Evolutionary conservation across 805 yeast species (phyloP), one percentile per base, ranked within the genome.

Genomic region (Wickerhamomyces queroliae): DNA sequence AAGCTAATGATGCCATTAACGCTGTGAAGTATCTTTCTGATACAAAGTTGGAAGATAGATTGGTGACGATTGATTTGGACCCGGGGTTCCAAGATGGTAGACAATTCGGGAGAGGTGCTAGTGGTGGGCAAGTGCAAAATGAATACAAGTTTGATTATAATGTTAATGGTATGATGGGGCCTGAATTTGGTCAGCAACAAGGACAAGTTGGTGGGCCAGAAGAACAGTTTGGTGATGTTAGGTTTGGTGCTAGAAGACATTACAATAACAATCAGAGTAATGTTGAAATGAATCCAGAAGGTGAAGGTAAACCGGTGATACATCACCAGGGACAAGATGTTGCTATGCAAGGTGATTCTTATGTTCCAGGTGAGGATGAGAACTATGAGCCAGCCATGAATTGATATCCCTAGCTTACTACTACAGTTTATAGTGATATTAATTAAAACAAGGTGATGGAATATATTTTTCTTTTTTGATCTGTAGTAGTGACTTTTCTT

Each of bases 71-170:
- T 36, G 99, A 93, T 63, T 69, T 95, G 51, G 99, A 93, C 56
- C 96, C 97, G 0, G 99, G 99, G 0, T 93, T 91, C 58, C 78
- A 75, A 46, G 97, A 91, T 51, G 99, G 99, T 1, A 72, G 99
- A 48, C 98, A 93, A 58, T 93, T 80, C 56, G 99, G 99, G 17
- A 74, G 99, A 53, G 98, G 98, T 34, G 72, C 75, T 13, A 80
- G 77, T 45, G 99, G 99, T 41, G 98, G 97, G 2, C 99, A 93
- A 59, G 89, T 82, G 1, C 67, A 83, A 37, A 90, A 83, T 54
- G 95, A 87, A 42, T 45, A 48, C 46, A 62, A 74, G 53, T 70
- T 69, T 38, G 74, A 70, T 48, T 66, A 73, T 49, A 74, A 74
- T 17, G 31, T 16, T 23, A 23, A 11, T 41, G 69, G 74, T 3